Percentiles rank a stretch among this genome's conserved stretches.
Conservation (phyloP, 2,329 filamentous ascomycete genomes). For the Emergomyces orientalis region DNA sequence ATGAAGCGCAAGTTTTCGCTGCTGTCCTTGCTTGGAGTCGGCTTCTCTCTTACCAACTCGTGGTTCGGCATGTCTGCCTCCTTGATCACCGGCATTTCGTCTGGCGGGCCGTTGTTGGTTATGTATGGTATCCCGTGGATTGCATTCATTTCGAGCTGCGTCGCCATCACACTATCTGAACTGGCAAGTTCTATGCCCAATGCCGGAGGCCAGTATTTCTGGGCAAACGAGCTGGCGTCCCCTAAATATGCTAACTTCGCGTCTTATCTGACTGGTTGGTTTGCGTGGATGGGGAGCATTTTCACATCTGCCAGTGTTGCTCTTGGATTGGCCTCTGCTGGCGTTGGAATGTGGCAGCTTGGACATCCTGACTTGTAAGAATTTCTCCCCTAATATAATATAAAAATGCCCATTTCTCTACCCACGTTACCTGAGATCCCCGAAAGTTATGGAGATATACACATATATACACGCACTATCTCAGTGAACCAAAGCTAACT, state of each 20-base stretch:
- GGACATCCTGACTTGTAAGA: conserved; percentile 45
- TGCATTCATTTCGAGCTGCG: conserved; percentile 37
- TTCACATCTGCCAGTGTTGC: conserved; percentile 47
- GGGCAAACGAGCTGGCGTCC: conserved; percentile 42
- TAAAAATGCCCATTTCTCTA: background rate
- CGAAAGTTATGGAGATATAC: no score
- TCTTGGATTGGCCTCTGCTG: conserved; percentile 39
- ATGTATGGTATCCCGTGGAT: conserved; percentile 44
- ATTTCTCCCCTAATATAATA: background rate
- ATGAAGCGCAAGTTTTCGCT: conserved; percentile 42
- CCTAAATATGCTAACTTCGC: conserved; percentile 38
- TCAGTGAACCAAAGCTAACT: background rate
- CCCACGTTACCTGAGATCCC: background rate
- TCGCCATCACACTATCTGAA: conserved; percentile 40
- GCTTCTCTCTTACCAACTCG: conserved; percentile 44
- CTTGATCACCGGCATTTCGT: conserved; percentile 43
- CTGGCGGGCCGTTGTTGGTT: conserved; percentile 41
- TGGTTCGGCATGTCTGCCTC: conserved; percentile 45
- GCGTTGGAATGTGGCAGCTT: conserved; percentile 45
- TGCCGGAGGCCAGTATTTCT: conserved; percentile 46
- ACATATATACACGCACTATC: background rate
- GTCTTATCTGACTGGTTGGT: conserved; percentile 43
- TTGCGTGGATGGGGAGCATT: conserved; percentile 47
- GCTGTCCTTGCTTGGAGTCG: conserved; percentile 42
- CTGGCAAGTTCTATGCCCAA: conserved; percentile 43